Percentiles rank a stretch among this genome's conserved stretches.
phyloP scores from a whole-genome alignment of 1,284 basidiomycete genomes.

The Inonotus hispidus region DNA sequence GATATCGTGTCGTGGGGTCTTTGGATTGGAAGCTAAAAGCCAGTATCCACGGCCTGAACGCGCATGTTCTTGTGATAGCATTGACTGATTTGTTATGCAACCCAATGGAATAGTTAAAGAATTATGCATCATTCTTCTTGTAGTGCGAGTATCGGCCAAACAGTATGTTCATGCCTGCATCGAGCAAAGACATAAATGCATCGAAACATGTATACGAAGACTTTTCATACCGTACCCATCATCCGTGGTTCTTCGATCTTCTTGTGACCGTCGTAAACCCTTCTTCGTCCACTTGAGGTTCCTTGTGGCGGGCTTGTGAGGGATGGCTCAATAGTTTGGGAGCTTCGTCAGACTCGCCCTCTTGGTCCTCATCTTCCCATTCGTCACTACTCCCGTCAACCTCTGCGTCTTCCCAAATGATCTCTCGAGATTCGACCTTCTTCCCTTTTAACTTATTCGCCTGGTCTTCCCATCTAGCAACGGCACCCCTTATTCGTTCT shows the following conservation, averaged over 20 bases:
- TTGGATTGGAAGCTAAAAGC: too few species aligned
- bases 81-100: too few species aligned
- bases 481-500: slow-evolving; percentile 37
- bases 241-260: slow-evolving; percentile 45
- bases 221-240: not conserved
- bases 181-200: too few species aligned
- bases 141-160: too few species aligned
- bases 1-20: too few species aligned
- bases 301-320: slow-evolving; percentile 34
- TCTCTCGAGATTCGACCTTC: slow-evolving; percentile 45
- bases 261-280: slow-evolving; percentile 80
- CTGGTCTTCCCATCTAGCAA: slow-evolving; percentile 52
- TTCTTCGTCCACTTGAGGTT: slow-evolving; percentile 79
- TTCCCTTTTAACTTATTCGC: slow-evolving; percentile 59
- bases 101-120: too few species aligned
- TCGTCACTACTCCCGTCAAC: slow-evolving; percentile 37
- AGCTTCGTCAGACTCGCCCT: slow-evolving; percentile 36
- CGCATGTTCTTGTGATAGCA: too few species aligned
- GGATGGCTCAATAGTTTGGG: slow-evolving; percentile 46
- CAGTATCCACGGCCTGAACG: too few species aligned
- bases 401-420: slow-evolving; percentile 35
- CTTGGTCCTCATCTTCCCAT: slow-evolving; percentile 37
- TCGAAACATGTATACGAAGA: not conserved
- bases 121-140: too few species aligned
- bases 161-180: too few species aligned